phyloP scores from a whole-genome alignment of 495 filamentous ascomycete species.

The Aspergillus homomorphus region DNA sequence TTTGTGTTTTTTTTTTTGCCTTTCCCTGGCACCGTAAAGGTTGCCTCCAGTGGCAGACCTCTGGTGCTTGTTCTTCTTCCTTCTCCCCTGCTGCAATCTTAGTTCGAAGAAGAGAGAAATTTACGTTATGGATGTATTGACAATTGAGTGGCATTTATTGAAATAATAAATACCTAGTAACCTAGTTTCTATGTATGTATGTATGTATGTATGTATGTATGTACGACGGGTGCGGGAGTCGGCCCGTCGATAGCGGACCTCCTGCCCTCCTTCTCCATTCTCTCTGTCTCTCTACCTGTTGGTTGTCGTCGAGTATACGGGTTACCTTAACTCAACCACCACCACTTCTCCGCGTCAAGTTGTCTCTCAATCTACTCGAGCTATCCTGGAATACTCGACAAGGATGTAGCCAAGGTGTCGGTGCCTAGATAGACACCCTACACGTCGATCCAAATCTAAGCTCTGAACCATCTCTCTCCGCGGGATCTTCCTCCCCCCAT shows the following conservation, averaged over 20 bases:
- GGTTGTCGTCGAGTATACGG: background rate
- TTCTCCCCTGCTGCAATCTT: background rate
- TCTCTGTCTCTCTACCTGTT: background rate
- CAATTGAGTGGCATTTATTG: background rate
- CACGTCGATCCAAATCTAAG: background rate
- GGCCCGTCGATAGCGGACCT: constrained; percentile 28
- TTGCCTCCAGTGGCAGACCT: too few relatives aligned
- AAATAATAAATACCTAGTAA: background rate
- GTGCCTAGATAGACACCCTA: background rate
- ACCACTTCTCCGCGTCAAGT: too few relatives aligned
- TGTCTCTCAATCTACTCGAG: too few relatives aligned
- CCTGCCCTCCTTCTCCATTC: constrained; percentile 3
- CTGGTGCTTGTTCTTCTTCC: too few relatives aligned
- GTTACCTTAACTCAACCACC: background rate
- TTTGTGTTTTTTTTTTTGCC: constrained; percentile 5
- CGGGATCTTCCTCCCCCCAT: background rate
- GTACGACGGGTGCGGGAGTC: constrained; percentile 30
- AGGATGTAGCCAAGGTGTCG: background rate
- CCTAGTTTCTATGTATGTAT: constrained; percentile 1
- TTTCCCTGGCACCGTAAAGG: too few relatives aligned
- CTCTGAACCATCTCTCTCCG: background rate
- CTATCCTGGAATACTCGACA: too few relatives aligned
- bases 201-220: constrained; percentile 27
- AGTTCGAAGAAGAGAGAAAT: background rate
- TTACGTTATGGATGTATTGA: background rate